Evolutionary conservation across 371 early-diverging fungal species (phyloP).

Genomic region (Fennellomyces sp.): DNA sequence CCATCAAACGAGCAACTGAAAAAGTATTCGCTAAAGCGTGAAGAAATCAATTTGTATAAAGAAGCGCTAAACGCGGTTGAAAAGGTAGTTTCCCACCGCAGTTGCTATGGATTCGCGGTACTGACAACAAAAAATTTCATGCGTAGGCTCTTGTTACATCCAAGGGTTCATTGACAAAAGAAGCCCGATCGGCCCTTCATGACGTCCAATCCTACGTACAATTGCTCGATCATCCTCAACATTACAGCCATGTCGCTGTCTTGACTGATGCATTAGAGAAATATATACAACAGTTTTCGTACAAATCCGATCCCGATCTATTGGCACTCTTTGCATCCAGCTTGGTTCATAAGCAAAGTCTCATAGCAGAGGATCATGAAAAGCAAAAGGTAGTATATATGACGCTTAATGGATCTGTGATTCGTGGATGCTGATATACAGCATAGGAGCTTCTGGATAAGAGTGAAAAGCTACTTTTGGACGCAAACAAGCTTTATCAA

Average conservation of each 20-base stretch:
- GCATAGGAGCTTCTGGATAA: constrained; percentile 11
- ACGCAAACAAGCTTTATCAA: constrained; percentile 21
- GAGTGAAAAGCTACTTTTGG: constrained; percentile 17
- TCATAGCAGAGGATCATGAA: constrained; percentile 12
- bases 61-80: constrained; percentile 32
- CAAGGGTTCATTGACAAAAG: not conserved
- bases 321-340: constrained; percentile 34
- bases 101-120: no score
- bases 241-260: constrained; percentile 17
- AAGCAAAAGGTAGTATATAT: constrained; percentile 15
- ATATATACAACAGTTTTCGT: constrained; percentile 21
- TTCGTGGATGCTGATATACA: not conserved
- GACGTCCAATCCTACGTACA: constrained; percentile 34
- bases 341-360: constrained; percentile 30
- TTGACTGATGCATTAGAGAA: constrained; percentile 21
- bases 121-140: not conserved
- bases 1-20: constrained; percentile 25
- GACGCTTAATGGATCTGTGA: no score
- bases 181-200: constrained; percentile 16
- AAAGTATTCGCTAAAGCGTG: constrained; percentile 31
- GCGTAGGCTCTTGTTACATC: constrained; percentile 5
- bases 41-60: constrained; percentile 33
- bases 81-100: no score
- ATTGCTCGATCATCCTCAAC: constrained; percentile 27
- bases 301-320: constrained; percentile 27